Percentiles rank a stretch among this genome's conserved stretches.
Evolutionary conservation across 2,329 filamentous ascomycete species (phyloP).

Genomic region (Rhynchosporium graminicola): DNA sequence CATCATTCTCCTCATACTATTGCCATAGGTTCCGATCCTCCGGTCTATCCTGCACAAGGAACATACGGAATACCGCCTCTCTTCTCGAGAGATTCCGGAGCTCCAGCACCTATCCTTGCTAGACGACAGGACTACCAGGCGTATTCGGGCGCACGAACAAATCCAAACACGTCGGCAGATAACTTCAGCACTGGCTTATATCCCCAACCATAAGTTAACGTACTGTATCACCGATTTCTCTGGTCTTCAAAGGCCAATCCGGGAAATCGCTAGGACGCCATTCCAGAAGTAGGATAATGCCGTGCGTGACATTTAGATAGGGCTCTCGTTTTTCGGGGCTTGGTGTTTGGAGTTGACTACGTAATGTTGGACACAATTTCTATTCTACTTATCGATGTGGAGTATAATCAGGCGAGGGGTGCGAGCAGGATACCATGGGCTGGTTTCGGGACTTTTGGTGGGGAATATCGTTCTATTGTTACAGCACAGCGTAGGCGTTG

Average conservation of each 20-base stretch:
- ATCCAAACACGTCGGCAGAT: constrained; percentile 13
- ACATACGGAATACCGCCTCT: constrained; percentile 5
- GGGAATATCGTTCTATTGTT: constrained; percentile 14
- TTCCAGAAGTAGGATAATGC: background rate
- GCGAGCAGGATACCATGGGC: background rate
- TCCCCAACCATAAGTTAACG: background rate
- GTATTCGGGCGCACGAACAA: background rate
- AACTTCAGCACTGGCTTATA: constrained; percentile 7
- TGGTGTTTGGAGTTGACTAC: background rate
- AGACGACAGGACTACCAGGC: constrained; percentile 1
- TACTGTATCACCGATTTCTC: background rate
- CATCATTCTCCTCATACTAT: constrained; percentile 1
- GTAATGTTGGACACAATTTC: background rate
- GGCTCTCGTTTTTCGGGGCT: background rate
- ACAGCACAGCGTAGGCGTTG: constrained; percentile 32
- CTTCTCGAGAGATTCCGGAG: background rate
- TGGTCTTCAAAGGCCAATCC: background rate
- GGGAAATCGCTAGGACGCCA: background rate
- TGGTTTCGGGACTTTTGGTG: background rate
- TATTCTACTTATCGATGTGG: background rate
- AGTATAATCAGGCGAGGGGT: background rate
- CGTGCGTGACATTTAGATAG: background rate
- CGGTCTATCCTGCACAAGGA: background rate
- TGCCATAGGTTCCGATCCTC: background rate
- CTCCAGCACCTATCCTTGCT: background rate